phyloP scores from a whole-genome alignment of 163 green algal genomes.

The Chlorella variabilis region DNA sequence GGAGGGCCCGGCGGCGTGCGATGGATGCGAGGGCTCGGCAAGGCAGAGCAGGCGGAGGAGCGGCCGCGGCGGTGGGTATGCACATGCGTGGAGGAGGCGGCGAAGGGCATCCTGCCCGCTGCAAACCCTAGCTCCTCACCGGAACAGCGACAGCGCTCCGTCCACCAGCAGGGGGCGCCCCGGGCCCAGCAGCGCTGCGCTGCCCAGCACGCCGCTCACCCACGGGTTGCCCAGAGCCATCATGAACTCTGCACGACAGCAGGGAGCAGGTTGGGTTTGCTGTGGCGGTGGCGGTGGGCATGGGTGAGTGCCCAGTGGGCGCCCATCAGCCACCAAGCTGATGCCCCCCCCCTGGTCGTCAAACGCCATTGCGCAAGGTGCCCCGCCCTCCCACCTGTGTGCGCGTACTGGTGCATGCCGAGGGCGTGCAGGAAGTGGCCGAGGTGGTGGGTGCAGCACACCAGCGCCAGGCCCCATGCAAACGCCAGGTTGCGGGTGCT shows the following conservation, averaged over 20 bases:
- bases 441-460: slow-evolving; percentile 88
- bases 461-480: slow-evolving; percentile 79
- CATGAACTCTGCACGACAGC: slow-evolving; percentile 54
- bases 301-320: slow-evolving; percentile 32
- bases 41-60: neutral
- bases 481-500: slow-evolving; percentile 70
- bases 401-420: slow-evolving; percentile 73
- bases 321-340: neutral
- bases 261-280: too few relatives aligned
- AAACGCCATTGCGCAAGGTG: too few relatives aligned
- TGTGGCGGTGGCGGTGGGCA: too few relatives aligned
- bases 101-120: too few relatives aligned
- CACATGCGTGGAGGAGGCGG: neutral
- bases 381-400: slow-evolving; percentile 41
- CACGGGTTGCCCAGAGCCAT: slow-evolving; percentile 67
- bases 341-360: neutral
- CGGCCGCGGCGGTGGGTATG: too few relatives aligned
- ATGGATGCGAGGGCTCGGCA: neutral
- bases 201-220: slow-evolving; percentile 76
- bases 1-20: neutral
- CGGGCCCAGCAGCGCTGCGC: slow-evolving; percentile 78
- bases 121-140: too few relatives aligned
- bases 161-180: slow-evolving; percentile 74
- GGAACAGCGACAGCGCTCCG: slow-evolving; percentile 58
- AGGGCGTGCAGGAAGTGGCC: slow-evolving; percentile 87